These are phyloP conservation scores for Ailanthus altissimus DNA, from an alignment of 345 rosid genomes.

Conservation along the genomic window DNA sequence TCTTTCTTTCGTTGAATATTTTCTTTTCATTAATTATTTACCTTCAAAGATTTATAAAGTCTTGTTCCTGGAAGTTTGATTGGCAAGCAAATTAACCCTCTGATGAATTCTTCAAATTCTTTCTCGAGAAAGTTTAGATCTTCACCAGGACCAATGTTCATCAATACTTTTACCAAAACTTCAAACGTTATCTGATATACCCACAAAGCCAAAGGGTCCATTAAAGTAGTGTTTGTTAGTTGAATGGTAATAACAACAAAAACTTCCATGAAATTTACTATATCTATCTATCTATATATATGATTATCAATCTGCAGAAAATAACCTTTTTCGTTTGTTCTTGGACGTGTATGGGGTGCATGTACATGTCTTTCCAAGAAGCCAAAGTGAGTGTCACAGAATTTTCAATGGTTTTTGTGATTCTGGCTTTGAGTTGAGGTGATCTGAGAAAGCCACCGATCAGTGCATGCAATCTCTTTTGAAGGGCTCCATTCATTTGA, in stretches of 20 bases:
- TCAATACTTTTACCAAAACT: conserved; percentile 69
- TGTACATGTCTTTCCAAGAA: conserved; percentile 59
- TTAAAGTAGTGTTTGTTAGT: not conserved
- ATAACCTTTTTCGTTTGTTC: conserved; percentile 72
- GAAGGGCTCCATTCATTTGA: conserved; percentile 70
- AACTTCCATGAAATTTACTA: not conserved
- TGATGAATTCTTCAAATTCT: conserved; percentile 84
- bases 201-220: not conserved
- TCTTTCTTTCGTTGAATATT: not conserved
- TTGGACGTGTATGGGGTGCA: conserved; percentile 54
- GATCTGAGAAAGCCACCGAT: conserved; percentile 81
- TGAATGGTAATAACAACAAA: not conserved
- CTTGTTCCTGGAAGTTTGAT: conserved; percentile 88
- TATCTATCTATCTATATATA: no score
- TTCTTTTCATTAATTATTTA: conserved; percentile 4
- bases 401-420: conserved; percentile 58
- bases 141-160: conserved; percentile 67
- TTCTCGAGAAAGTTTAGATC: conserved; percentile 62
- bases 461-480: conserved; percentile 72
- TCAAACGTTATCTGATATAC: conserved; percentile 70
- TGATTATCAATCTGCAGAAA: not conserved
- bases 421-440: conserved; percentile 65
- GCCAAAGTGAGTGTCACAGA: conserved; percentile 51
- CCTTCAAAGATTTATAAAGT: conserved; percentile 84
- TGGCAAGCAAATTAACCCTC: conserved; percentile 90